These are phyloP conservation scores for Xylariaceae sp. DNA, from an alignment of 2,329 filamentous ascomycete genomes.

Conservation along the genomic window DNA sequence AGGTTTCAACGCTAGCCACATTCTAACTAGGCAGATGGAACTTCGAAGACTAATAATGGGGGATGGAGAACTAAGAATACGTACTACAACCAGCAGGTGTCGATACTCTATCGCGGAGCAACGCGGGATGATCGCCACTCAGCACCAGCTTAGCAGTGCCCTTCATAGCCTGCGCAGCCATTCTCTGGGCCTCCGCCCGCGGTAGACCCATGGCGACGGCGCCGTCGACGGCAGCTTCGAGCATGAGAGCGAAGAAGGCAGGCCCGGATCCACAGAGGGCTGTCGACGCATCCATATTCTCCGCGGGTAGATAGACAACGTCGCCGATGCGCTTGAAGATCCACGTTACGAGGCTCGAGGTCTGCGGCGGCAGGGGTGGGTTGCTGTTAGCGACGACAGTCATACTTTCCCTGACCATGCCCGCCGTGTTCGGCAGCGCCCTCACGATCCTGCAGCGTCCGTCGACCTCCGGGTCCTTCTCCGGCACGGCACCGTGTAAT, in stretches of 20 bases:
- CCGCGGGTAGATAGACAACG: slow-evolving; percentile 67
- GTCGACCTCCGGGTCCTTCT: slow-evolving; percentile 48
- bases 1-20: too few relatives aligned
- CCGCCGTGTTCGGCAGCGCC: slow-evolving; percentile 85
- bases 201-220: slow-evolving; percentile 79
- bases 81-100: slow-evolving; percentile 78
- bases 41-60: neutral
- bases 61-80: neutral
- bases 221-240: slow-evolving; percentile 76
- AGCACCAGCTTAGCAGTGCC: slow-evolving; percentile 72
- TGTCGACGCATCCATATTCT: slow-evolving; percentile 72
- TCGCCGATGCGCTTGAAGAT: slow-evolving; percentile 77
- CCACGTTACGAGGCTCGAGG: slow-evolving; percentile 67
- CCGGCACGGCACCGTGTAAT: slow-evolving; percentile 59
- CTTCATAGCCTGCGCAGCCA: slow-evolving; percentile 80
- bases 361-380: slow-evolving; percentile 58
- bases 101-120: slow-evolving; percentile 75
- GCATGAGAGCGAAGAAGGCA: slow-evolving; percentile 74
- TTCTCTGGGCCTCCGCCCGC: slow-evolving; percentile 70
- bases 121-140: slow-evolving; percentile 72
- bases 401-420: slow-evolving; percentile 79
- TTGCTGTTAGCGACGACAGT: slow-evolving; percentile 71
- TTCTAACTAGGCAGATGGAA: too few relatives aligned
- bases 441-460: slow-evolving; percentile 68
- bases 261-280: slow-evolving; percentile 75